Conservation (phyloP, 2,329 filamentous ascomycete genomes). For the Xylaria sp. region DNA sequence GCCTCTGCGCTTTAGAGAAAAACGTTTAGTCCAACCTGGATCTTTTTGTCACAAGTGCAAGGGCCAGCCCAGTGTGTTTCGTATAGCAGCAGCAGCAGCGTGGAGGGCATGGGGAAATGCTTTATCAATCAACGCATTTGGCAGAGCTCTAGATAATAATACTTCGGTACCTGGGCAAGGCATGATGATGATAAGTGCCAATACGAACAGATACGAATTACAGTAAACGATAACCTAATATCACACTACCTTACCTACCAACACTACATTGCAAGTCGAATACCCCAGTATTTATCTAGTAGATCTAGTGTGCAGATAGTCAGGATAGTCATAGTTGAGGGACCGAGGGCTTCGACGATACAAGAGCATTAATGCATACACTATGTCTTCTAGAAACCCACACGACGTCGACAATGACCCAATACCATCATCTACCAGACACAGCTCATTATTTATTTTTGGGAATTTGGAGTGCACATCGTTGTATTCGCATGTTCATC, state of each 20-base stretch:
- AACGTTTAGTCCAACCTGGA: background rate
- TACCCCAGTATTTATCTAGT: too few relatives aligned
- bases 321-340: background rate
- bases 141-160: background rate
- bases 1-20: background rate
- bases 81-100: constrained; percentile 8
- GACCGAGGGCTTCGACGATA: background rate
- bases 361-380: constrained; percentile 2
- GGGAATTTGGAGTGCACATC: constrained; percentile 29
- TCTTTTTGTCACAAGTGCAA: background rate
- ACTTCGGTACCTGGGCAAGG: background rate
- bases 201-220: background rate
- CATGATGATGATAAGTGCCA: background rate
- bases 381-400: constrained; percentile 20
- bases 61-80: constrained; percentile 1
- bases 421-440: background rate
- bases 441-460: constrained; percentile 31
- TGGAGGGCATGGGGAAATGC: background rate
- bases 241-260: too few relatives aligned
- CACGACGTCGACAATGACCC: background rate
- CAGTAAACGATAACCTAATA: constrained; percentile 1
- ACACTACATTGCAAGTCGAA: too few relatives aligned
- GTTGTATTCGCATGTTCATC: constrained; percentile 21
- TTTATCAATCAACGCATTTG: background rate
- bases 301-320: background rate